Evolutionary conservation across 306 rosid genomes (phyloP).

Genomic region (Albizia julibrissin): DNA sequence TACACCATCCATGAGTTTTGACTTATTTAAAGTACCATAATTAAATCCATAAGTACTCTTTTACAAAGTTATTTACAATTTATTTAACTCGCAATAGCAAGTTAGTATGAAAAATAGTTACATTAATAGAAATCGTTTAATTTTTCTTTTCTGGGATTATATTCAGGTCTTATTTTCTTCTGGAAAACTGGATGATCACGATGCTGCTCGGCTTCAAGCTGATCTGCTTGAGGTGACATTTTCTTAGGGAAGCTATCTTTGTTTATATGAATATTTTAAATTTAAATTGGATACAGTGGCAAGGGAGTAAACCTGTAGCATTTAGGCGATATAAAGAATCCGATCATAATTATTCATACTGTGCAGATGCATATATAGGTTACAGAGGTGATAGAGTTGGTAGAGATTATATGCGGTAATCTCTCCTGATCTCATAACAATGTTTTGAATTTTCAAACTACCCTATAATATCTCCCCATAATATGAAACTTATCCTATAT

Average conservation of each 20-base stretch:
- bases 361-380: too few species aligned
- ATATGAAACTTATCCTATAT: too few species aligned
- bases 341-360: too few species aligned
- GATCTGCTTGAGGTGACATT: conserved; percentile 81
- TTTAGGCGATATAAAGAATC: too few species aligned
- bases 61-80: conserved; percentile 22
- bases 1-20: conserved; percentile 21
- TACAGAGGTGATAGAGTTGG: too few species aligned
- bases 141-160: conserved; percentile 30
- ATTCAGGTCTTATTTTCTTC: conserved; percentile 74
- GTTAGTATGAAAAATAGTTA: background rate
- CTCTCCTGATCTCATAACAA: too few species aligned
- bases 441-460: too few species aligned
- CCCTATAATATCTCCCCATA: too few species aligned
- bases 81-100: conserved; percentile 14
- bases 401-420: too few species aligned
- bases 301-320: background rate
- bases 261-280: background rate
- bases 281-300: conserved; percentile 24
- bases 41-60: conserved; percentile 6
- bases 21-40: conserved; percentile 5
- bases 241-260: background rate
- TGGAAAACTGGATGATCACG: conserved; percentile 55
- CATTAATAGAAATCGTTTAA: background rate
- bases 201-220: conserved; percentile 56